These are phyloP conservation scores for Phyllosticta citrichinensis DNA, from an alignment of 2,329 filamentous ascomycete genomes.

Conservation along the genomic window DNA sequence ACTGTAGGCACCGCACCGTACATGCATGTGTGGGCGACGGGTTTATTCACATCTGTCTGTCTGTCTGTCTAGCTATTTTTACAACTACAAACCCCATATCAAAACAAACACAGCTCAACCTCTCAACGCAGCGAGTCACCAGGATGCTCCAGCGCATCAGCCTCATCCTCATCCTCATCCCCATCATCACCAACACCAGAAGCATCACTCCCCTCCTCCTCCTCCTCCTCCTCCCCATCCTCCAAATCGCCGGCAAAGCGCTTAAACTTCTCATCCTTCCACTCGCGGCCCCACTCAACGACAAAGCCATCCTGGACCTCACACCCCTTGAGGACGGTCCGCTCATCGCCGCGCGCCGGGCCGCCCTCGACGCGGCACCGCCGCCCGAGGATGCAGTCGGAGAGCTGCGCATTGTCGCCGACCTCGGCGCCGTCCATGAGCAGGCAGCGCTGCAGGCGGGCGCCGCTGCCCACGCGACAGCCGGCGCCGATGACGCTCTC, in stretches of 20 bases:
- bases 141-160: neutral
- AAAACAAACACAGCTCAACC: neutral
- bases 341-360: conserved; percentile 37
- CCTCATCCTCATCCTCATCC: neutral
- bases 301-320: conserved; percentile 83
- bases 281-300: conserved; percentile 64
- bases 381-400: conserved; percentile 76
- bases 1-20: too few relatives aligned
- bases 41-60: too few relatives aligned
- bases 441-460: conserved; percentile 74
- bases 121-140: neutral
- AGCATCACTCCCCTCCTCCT: conserved; percentile 17
- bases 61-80: neutral
- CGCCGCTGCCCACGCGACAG: conserved; percentile 78
- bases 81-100: too few relatives aligned
- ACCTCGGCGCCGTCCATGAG: conserved; percentile 88
- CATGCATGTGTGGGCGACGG: too few relatives aligned
- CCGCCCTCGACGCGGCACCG: conserved; percentile 75
- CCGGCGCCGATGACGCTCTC: conserved; percentile 81
- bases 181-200: conserved; percentile 4
- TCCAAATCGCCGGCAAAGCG: conserved; percentile 33
- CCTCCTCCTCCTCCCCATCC: conserved; percentile 26
- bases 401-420: conserved; percentile 74
- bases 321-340: conserved; percentile 65
- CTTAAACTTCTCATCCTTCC: conserved; percentile 55